These are phyloP conservation scores for Fusarium equiseti DNA, from an alignment of 2,329 filamentous ascomycete species.

Conservation along the genomic window DNA sequence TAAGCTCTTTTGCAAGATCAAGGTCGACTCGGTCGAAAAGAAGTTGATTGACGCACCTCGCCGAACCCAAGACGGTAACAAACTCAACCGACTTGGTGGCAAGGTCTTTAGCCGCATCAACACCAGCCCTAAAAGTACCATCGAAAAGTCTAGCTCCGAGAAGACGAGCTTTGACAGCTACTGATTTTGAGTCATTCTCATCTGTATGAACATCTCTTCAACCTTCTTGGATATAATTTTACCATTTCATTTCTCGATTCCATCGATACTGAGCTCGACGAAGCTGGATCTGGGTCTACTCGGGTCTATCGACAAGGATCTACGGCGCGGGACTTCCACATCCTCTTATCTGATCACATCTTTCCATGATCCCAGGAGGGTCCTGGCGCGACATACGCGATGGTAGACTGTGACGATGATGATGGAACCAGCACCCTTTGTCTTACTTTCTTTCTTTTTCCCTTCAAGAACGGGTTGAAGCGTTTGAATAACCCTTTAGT, in stretches of 20 bases:
- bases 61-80: slow-evolving; percentile 58
- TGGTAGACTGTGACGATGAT: slow-evolving; percentile 29
- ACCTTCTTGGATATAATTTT: slow-evolving; percentile 45
- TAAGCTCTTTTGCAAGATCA: slow-evolving; percentile 90
- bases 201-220: slow-evolving; percentile 39
- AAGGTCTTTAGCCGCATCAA: slow-evolving; percentile 69
- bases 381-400: slow-evolving; percentile 39
- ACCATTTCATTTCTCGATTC: slow-evolving; percentile 36
- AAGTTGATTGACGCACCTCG: slow-evolving; percentile 66
- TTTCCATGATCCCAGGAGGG: slow-evolving; percentile 39
- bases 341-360: slow-evolving; percentile 21
- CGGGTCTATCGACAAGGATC: slow-evolving; percentile 33
- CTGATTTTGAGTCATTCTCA: slow-evolving; percentile 37
- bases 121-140: slow-evolving; percentile 64
- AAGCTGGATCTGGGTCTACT: slow-evolving; percentile 24
- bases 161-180: slow-evolving; percentile 61
- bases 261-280: slow-evolving; percentile 29
- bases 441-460: slow-evolving; percentile 20
- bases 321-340: slow-evolving; percentile 11
- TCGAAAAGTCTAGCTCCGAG: slow-evolving; percentile 65
- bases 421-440: slow-evolving; percentile 16
- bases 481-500: slow-evolving; percentile 38
- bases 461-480: slow-evolving; percentile 36
- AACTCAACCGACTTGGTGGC: slow-evolving; percentile 67
- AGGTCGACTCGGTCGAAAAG: slow-evolving; percentile 69